Base-by-base conservation (phyloP, 805 yeast species). In the Zygosaccharomyces pseudorouxii region DNA sequence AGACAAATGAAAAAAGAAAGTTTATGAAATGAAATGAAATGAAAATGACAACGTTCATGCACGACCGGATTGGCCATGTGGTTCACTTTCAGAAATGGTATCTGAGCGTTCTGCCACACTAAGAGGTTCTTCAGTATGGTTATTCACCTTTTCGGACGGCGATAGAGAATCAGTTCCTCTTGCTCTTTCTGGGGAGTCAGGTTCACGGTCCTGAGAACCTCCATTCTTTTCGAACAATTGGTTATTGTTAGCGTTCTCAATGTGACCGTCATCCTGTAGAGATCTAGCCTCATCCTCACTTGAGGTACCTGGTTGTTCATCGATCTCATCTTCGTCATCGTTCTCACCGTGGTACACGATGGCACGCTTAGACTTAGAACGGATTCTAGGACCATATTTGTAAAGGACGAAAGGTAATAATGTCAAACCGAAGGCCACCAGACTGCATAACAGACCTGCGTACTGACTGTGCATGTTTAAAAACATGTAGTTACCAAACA, bases 321-420 rank as follows among this genome's bases (percentile, higher is more conserved):
- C 29, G 11, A 19, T 12, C 2, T 39, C 43, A 22, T 27, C 36
- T 4, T n/a, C 23, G 2, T 41, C 44, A 11, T 22, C 44, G 8
- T 41, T 14, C 14, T 41, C 44, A 10, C 36, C 37, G 10, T 31
- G 33, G 43, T 28, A 39, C 7, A 39, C 43, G 14, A 39, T 39
- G 3, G 43, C 43, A 39, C 43, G 43, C 33, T 39, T 39, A 20
- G 43, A 39, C 12, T 27, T 39, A 2, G 43, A 18, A n/a, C 43
- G 28, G 22, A 39, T 39, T 18, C 3, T 9, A 16, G 43, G 43
- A 14, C 43, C 43, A 27, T 16, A 39, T 20, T 39, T 39, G 35
- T 14, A 39, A 12, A 39, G 23, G 10, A 39, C 6, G 33, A 22
- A 39, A 22, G 43, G 43, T 7, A 39, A 25, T 1, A 39, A 16